Evolutionary conservation across 257 asterid species (phyloP), one percentile per base, ranked within the genome.

Genomic region (Handroanthus guayacan): DNA sequence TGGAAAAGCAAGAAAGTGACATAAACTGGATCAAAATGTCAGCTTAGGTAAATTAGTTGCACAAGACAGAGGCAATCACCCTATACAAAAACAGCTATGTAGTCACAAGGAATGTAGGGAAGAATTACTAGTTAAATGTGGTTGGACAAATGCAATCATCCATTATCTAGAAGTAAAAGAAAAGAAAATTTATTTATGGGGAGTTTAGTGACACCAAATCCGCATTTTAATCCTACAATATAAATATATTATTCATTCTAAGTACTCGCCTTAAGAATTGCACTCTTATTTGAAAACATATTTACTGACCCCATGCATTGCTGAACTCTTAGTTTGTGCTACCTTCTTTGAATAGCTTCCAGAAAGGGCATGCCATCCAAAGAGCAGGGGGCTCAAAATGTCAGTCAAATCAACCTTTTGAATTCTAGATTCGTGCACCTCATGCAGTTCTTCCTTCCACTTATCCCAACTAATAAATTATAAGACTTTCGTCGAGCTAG

Each of bases 401-500:
- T 25, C 17, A 12, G n/a, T 41, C 43, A 61, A 11, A 45, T 38
- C 50, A 56, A 58, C 36, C 5, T 31, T 62, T 55, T 13, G 25
- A 63, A 39, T 52, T 54, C 72, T 41, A 6, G 60, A 72, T 13
- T 13, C 65, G n/a, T 75, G 45, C 38, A 16, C 12, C 63, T 25
- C 31, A 25, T 25, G 31, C 31, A 25, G 31, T 25, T 25, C 31
- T 25, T 25, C 38, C 74, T 37, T 14, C 47, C 17, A 64, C n/a
- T 54, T 55, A 67, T 20, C 5, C 67, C 54, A 52, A 34, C 20
- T 67, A 50, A 60, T 67, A 58, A 62, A 66, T 45, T 44, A 67
- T 3, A 48, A 25, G 31, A 25, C 31, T 25, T 25, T 25, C 31
- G 31, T 25, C 31, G 31, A 25, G 31, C 31, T 25, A n/a, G n/a